Evolutionary conservation across 805 yeast species (phyloP), one percentile per base, ranked within the genome.

Genomic region (Kuraishia floccosa): DNA sequence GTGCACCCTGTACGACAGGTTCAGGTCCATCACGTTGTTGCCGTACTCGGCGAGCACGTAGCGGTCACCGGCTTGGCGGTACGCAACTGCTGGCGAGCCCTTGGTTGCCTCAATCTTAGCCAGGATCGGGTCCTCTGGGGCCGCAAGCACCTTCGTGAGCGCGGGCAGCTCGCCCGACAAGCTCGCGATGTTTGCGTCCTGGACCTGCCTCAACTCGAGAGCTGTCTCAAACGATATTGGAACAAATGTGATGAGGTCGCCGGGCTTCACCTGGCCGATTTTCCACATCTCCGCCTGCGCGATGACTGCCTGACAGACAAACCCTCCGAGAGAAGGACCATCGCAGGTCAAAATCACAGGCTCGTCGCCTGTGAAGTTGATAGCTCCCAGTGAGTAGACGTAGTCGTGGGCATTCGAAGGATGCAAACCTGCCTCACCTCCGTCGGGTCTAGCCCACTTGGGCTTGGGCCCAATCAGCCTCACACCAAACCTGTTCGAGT

Each of bases 331-430:
- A 8, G 95, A 82, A 25, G 98, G 97, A 39, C 97, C 97, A 58
- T 89, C 98, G 50, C 96, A 84, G 3, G 97, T 85, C 54, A 89
- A 67, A 40, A 89, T 86, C 21, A 89, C 98, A 1, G 97, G 97
- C 56, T 89, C 97, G 58, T 91, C 97, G 57, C 98, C 98, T 22
- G 97, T 91, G 54, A 91, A 91, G 58, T 91, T 91, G 54, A 89
- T 79, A 18, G 98, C 97, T 45, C 98, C 97, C 32, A 86, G 60
- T 1, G 97, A 85, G 54, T 89, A 89, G 32, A 89, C 97, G 49
- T 89, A 91, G 60, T 89, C 98, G 52, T 89, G 97, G 26, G 95
- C 87, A 57, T 89, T 89, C n/a, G 96, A 86, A 30, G 98, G 98
- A 61, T 89, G 98, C 49, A 89, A 65, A 35, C 98, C 98, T 35